Base-by-base conservation (phyloP, 192 early-diverging fungal species). In the Chytriomyces hyalinus region DNA sequence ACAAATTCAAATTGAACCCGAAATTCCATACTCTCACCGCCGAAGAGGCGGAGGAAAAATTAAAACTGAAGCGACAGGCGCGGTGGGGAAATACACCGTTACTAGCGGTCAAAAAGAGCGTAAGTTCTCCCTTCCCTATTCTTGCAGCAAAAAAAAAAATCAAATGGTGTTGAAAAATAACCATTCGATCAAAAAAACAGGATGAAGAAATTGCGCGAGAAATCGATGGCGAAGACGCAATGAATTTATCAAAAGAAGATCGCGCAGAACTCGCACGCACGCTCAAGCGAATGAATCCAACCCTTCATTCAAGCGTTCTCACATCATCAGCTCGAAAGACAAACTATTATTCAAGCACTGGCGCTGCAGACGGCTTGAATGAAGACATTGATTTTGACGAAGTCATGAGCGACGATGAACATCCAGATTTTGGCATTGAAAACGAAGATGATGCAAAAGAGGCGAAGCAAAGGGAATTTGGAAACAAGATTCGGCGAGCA, bases 371-470 rank as follows among this genome's bases (percentile, higher is more conserved):
- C 61, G 83, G 81, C 24, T 60, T 77, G 11, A 79, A 79, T 36
- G 83, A 78, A 36, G 84, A 81, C 26, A 59, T 87, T 60, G 86
- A 84, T 61, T 84, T 78, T 73, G 83, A 84, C 44, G 83, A 82
- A 60, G 80, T 77, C 44, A 82, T 84, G 61, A 67, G 76, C 10
- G 87, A 88, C 67, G 87, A 88, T 65, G 87, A 88, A 64, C 80
- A 86, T 51, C 59, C 84, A 13, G 76, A 78, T 28, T 82, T 88
- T 49, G 87, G 87, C 4, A 83, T 88, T 53, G 84, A 85, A 46
- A 84, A 88, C 76, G 80, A 84, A 67, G 87, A 88, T 46, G 84
- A 85, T 24, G 80, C 78, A 11, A 83, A 84, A 64, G 87, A 88
- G 51, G 87, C 87, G 6, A 65, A 77, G 50, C 75, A 75, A 43